phyloP scores from a whole-genome alignment of 179 eudicot genomes.

The Carnegiea gigantea region DNA sequence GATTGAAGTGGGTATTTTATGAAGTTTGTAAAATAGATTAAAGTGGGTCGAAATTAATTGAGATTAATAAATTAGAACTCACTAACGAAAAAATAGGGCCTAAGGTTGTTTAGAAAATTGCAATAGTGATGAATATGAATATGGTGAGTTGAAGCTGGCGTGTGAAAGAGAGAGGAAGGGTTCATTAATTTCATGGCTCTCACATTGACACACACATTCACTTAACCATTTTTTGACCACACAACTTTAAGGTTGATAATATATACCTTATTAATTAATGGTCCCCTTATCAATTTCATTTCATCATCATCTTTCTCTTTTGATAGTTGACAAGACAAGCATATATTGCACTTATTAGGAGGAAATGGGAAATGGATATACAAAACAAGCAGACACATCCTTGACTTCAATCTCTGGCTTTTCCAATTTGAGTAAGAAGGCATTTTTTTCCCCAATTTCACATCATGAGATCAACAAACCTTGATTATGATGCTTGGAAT shows the following conservation, averaged over 20 bases:
- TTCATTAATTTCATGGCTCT: not conserved
- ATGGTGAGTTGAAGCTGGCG: not conserved
- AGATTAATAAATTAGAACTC: too few relatives aligned
- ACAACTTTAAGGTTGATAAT: conserved; percentile 17
- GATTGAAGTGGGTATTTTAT: too few relatives aligned
- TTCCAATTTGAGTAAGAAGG: conserved; percentile 27
- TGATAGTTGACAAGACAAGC: conserved; percentile 33
- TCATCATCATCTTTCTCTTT: conserved; percentile 17
- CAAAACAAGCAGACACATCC: conserved; percentile 28
- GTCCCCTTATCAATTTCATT: conserved; percentile 24
- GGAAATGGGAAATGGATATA: conserved; percentile 17
- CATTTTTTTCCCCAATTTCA: conserved; percentile 17
- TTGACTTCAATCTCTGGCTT: conserved; percentile 28
- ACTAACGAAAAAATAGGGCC: too few relatives aligned
- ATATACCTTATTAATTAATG: conserved; percentile 9
- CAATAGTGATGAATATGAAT: not conserved
- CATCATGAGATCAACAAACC: conserved; percentile 20
- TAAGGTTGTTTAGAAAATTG: too few relatives aligned
- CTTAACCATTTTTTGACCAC: conserved; percentile 15
- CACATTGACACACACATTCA: not conserved
- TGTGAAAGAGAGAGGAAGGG: not conserved
- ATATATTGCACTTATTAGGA: conserved; percentile 23
- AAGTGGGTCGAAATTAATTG: too few relatives aligned
- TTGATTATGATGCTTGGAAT: conserved; percentile 20
- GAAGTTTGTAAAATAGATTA: too few relatives aligned